A percentile compares a stretch with the other conserved stretches of the same genome.
Conservation (phyloP, 2,329 filamentous ascomycete species). For the Sarocladiaceae sp. region DNA sequence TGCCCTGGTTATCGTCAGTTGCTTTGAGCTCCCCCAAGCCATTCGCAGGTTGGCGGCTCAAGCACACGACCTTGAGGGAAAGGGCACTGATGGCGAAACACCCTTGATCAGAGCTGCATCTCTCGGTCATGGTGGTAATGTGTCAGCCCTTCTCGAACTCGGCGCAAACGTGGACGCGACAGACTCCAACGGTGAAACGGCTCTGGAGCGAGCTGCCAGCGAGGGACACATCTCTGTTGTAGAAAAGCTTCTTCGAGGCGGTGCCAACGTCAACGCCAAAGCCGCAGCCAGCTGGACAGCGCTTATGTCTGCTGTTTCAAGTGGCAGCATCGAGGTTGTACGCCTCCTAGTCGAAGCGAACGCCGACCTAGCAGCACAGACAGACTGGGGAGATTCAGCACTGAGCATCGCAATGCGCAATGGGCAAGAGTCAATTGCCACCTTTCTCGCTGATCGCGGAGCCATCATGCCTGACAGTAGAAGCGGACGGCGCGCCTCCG, state of each 20-base stretch:
- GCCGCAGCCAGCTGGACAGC: constrained; percentile 23
- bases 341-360: constrained; percentile 20
- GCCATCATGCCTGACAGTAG: neutral
- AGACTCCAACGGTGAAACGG: neutral
- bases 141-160: neutral
- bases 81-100: neutral
- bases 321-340: constrained; percentile 19
- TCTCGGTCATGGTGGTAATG: neutral
- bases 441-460: neutral
- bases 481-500: neutral
- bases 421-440: neutral
- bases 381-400: neutral
- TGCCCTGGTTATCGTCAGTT: neutral
- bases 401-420: neutral
- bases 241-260: neutral
- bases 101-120: neutral
- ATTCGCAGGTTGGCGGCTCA: neutral
- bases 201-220: neutral
- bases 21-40: neutral
- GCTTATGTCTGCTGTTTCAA: constrained; percentile 18
- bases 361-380: constrained; percentile 20
- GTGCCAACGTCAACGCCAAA: constrained; percentile 6
- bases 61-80: neutral
- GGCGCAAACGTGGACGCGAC: neutral
- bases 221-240: neutral